phyloP scores from a whole-genome alignment of 306 rosid species.

The Quercus robur region DNA sequence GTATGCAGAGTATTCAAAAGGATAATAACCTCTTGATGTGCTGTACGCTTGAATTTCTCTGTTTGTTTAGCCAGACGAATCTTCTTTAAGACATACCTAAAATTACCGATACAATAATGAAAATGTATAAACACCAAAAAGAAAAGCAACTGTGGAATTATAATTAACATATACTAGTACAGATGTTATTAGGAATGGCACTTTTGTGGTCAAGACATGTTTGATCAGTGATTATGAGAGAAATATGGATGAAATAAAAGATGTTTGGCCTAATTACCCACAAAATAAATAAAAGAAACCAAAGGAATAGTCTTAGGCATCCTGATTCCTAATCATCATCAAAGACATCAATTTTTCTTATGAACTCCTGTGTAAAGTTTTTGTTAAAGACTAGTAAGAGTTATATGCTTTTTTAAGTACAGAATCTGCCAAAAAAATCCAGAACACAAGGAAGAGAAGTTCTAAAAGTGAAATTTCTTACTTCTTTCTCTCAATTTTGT shows the following conservation, averaged over 20 bases:
- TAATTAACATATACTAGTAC: neutral
- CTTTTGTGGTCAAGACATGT: too few relatives aligned
- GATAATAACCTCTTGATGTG: conserved; percentile 72
- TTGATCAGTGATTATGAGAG: too few relatives aligned
- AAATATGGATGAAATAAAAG: too few relatives aligned
- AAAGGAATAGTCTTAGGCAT: too few relatives aligned
- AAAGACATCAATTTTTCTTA: too few relatives aligned
- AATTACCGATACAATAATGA: neutral
- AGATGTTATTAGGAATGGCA: too few relatives aligned
- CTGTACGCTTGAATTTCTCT: conserved; percentile 77
- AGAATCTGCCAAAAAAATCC: neutral
- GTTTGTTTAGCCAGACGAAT: conserved; percentile 74
- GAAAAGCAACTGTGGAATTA: neutral
- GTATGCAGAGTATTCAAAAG: neutral
- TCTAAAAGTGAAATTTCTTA: conserved; percentile 13
- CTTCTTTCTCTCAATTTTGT: conserved; percentile 65
- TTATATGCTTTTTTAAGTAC: neutral
- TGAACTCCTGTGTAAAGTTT: too few relatives aligned
- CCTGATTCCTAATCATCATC: too few relatives aligned
- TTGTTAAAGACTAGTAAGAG: too few relatives aligned
- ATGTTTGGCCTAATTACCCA: too few relatives aligned
- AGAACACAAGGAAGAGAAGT: neutral
- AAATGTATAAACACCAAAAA: conserved; percentile 17
- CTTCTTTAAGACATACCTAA: conserved; percentile 86
- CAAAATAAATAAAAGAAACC: too few relatives aligned